Base-by-base conservation (phyloP, 306 rosid genomes). In the Castanospermum australe region DNA sequence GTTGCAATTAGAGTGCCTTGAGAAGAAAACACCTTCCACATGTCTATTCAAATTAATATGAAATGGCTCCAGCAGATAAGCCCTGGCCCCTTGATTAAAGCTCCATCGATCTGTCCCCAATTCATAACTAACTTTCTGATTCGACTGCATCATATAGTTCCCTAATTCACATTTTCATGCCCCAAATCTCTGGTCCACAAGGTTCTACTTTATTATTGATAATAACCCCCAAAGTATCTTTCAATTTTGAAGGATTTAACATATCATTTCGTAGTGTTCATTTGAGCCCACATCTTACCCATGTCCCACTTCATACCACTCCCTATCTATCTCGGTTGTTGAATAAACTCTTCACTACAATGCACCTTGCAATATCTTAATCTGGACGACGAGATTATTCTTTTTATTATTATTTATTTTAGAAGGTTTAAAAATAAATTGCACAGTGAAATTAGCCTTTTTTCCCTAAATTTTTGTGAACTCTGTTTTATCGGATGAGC, bases 1-100 rank as follows among this genome's bases (percentile, higher is more conserved):
- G 88, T 69, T 81, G 87, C 59, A 83, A 88, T 91, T 83, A 83
- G 81, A 36, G 66, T 81, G 81, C 90, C 81, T 79, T 84, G 80
- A 84, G 79, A 88, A 84, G 79, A 79, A 74, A 85, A 81, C 25
- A 50, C 71, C 85, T 71, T 54, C 67, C 57, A 52, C 71, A 18
- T 78, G 90, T 85, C 86, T 84, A 82, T 71, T 88, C 85, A 65
- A 61, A 71, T n/a, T n/a, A 62, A 42, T 39, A 32, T 30, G 72
- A 75, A 55, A 22, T 5, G 14, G 14, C 10, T 52, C 5, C 18
- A 74, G 6, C 22, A 50, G 65, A 76, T 75, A 63, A 76, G 52
- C 33, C 51, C 24, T n/a, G 28, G 1, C 39, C 54, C 30, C 76
- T 59, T 61, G 28, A 78, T 83, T 84, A 84, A 84, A 86, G 61